A percentile compares a stretch with the other conserved stretches of the same genome.
These are phyloP conservation scores for Cupressus sempervirens DNA, from an alignment of 75 land plant species.

Conservation along the genomic window DNA sequence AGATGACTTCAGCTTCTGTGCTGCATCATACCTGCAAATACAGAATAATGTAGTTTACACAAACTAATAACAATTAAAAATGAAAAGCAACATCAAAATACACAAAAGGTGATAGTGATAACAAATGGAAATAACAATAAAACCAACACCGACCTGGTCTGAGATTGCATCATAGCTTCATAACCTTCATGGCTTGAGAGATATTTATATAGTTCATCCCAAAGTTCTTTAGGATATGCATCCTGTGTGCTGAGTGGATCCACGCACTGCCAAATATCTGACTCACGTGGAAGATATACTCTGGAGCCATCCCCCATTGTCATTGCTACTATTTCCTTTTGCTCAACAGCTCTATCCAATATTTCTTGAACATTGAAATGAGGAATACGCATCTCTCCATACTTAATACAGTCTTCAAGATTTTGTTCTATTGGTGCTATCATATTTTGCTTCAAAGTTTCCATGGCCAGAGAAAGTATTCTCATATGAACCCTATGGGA, in stretches of 20 bases:
- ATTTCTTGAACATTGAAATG: slow-evolving; percentile 42
- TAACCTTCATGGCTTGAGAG: slow-evolving; percentile 35
- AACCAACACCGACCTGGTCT: not conserved
- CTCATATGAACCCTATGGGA: slow-evolving; percentile 25
- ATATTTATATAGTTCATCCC: slow-evolving; percentile 39
- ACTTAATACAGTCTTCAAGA: slow-evolving; percentile 54
- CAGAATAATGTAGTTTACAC: not conserved
- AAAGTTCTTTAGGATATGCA: slow-evolving; percentile 39
- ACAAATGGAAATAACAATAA: not conserved
- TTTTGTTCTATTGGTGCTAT: slow-evolving; percentile 51
- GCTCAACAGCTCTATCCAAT: slow-evolving; percentile 42
- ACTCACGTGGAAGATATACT: slow-evolving; percentile 37
- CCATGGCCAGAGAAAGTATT: slow-evolving; percentile 42
- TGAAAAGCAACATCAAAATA: not conserved
- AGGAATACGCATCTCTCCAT: slow-evolving; percentile 36
- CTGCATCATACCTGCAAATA: slow-evolving; percentile 51
- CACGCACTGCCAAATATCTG: slow-evolving; percentile 55
- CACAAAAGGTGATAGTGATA: not conserved
- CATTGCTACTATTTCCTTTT: slow-evolving; percentile 35
- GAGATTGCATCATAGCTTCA: slow-evolving; percentile 36
- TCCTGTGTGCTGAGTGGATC: slow-evolving; percentile 36
- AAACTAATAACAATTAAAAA: not conserved
- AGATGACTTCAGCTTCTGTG: slow-evolving; percentile 28
- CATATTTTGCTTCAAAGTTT: slow-evolving; percentile 45
- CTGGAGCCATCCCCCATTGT: slow-evolving; percentile 22